Evolutionary conservation across 345 rosid species (phyloP), one percentile per base, ranked within the genome.

Genomic region (Dipteronia sinensis): DNA sequence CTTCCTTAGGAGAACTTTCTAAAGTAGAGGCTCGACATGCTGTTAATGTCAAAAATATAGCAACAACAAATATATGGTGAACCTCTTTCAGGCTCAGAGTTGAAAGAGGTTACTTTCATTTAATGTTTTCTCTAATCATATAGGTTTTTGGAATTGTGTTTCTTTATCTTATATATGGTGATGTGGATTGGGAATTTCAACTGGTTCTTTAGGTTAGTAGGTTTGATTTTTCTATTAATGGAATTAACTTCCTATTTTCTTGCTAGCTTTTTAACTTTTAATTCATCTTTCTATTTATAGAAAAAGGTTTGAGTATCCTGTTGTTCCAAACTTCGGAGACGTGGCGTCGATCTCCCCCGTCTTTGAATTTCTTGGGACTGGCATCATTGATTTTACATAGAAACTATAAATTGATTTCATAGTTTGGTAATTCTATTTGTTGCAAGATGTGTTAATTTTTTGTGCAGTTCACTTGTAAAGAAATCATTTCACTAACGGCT

Each of bases 81-180:
- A 80, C 91, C 97, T 13, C 83, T 82, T 71, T 90, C 89, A 42
- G 93, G 93, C 83, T 89, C 93, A 29, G 94, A 92, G 76, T 69
- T 87, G 65, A 89, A 88, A 81, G 97, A 90, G 93, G 97, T 85
- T 53, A 49, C 63, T 80, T 47, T 75, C 34, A 47, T 68, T 34
- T 13, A n/a, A 22, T 56, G 4, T 34, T 34, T 34, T 34, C 51
- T 22, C 42, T 49, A 40, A 22, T 19, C 34, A 55, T 44, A 12
- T 42, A 42, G 49, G 64, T 44, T 44, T 58, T 23, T 17, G 25
- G 31, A n/a, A 12, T 19, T 42, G 47, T 3, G 46, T 58, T 29
- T 42, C 22, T 40, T 6, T 47, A 12, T 66, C n/a, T 29, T 31
- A 6, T 51, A 5, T 65, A 53, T 20, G 10, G 20, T 42, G 10